Evolutionary conservation across 306 rosid genomes (phyloP), one percentile per base, ranked within the genome.

Genomic region (Vigna trinervia): DNA sequence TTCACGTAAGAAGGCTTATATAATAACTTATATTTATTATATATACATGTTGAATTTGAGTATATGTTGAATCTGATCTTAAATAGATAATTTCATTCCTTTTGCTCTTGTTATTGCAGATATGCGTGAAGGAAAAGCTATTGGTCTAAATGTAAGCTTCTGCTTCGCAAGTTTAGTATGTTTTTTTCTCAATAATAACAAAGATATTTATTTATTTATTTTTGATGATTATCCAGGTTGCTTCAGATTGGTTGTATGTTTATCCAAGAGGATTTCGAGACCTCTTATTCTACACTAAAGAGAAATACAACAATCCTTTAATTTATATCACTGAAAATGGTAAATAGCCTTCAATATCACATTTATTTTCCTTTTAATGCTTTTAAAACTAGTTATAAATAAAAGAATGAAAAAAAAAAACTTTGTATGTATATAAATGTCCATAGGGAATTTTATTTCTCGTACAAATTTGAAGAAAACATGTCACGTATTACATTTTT

Each of bases 301-400:
- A 8, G 19, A 87, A 75, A 73, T 91, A 89, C 67, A 61, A 87
- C 26, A 81, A 87, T n/a, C 91, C 89, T 13, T 45, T 87, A 9
- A 85, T 85, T 61, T 90, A 87, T 61, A 90, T 90, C 0, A 90
- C 88, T 2, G 93, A 89, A 70, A 89, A 86, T 64, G 90, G 93
- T 89, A 83, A 46, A 12, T 58, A 41, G 36, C 6, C 38, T 0
- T 41, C 0, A 6, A 19, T 26, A 30, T 67, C 10, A 72, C 46
- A 10, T 75, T 23, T 38, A 12, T 5, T 71, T 12, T 19, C 2
- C 10, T 34, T 63, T 53, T 0, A 30, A 30, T 30, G 4, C 5
- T 4, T 76, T 45, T 2, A 54, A 39, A 34, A 8, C 62, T 41
- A 19, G 9, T 39, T 54, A 1, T 6, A 45, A 2, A 39, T 39